Conservation (phyloP, 2,329 filamentous ascomycete species). For the Hypoxylon sp. region DNA sequence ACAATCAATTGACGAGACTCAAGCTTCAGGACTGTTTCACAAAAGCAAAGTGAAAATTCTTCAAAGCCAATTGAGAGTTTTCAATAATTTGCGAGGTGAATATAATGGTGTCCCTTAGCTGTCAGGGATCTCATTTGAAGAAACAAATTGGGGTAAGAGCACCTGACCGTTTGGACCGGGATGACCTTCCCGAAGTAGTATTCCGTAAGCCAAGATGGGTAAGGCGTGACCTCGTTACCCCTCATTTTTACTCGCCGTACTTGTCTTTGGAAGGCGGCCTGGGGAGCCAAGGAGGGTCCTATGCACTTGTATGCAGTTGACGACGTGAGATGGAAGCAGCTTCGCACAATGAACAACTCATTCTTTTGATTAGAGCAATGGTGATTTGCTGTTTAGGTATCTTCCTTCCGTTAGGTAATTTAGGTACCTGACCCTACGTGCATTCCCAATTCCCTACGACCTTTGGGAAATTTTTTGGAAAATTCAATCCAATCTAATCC, state of each 20-base stretch:
- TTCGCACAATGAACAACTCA: constrained; percentile 44
- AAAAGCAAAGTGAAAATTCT: constrained; percentile 17
- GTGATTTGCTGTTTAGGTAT: constrained; percentile 35
- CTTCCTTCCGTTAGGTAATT: constrained; percentile 32
- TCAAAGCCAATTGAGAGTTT: constrained; percentile 28
- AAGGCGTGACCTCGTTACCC: constrained; percentile 43
- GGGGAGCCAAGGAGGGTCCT: constrained; percentile 35
- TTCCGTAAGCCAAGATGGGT: constrained; percentile 39
- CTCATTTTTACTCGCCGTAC: constrained; percentile 42
- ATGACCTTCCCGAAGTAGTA: constrained; percentile 43
- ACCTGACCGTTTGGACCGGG: constrained; percentile 43
- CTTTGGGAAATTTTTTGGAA: constrained; percentile 5
- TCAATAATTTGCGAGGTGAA: constrained; percentile 38
- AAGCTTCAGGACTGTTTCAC: constrained; percentile 5
- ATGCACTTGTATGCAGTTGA: constrained; percentile 37
- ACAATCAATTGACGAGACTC: constrained; percentile 37
- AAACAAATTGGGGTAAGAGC: constrained; percentile 42
- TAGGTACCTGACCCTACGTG: constrained; percentile 46
- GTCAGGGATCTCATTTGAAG: constrained; percentile 41
- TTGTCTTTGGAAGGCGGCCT: constrained; percentile 36
- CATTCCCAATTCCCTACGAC: constrained; percentile 37
- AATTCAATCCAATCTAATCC: constrained; percentile 28
- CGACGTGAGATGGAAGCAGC: constrained; percentile 28
- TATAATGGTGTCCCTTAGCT: constrained; percentile 22
- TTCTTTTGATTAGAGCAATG: constrained; percentile 31